Percentiles rank a stretch among this genome's conserved stretches.
These are phyloP conservation scores for Sesbania bispinosa DNA, from an alignment of 306 rosid species.

Conservation along the genomic window DNA sequence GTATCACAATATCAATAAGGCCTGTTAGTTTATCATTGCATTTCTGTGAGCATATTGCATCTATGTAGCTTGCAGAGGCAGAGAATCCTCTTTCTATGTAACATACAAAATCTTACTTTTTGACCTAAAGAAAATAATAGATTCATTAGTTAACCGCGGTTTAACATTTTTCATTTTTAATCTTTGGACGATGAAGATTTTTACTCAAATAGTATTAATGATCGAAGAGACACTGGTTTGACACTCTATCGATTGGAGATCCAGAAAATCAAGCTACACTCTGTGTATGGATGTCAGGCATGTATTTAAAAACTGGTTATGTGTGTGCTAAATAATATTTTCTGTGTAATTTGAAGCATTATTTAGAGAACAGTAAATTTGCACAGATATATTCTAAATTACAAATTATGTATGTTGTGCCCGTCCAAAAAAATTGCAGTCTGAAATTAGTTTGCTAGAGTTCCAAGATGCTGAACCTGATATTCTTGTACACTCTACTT, in stretches of 20 bases:
- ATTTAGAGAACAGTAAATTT: not conserved
- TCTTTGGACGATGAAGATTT: constrained; percentile 45
- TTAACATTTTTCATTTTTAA: constrained; percentile 13
- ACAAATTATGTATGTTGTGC: constrained; percentile 7
- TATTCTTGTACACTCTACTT: constrained; percentile 55
- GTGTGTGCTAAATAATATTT: not conserved
- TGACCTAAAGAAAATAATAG: not conserved
- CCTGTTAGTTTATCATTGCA: constrained; percentile 6
- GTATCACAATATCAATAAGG: not conserved
- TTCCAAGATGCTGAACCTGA: constrained; percentile 92
- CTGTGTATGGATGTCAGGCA: constrained; percentile 89
- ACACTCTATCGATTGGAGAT: constrained; percentile 75
- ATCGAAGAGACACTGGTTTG: constrained; percentile 36
- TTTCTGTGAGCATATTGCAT: constrained; percentile 6
- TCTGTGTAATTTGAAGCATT: constrained; percentile 18
- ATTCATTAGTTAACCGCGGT: constrained; percentile 16
- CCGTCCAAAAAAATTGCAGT: constrained; percentile 50
- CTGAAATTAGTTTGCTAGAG: constrained; percentile 59
- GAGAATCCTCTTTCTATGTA: not conserved
- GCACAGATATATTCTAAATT: not conserved
- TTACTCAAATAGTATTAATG: constrained; percentile 34
- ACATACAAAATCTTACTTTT: not conserved
- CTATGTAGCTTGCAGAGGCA: not conserved
- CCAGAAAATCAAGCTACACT: constrained; percentile 69
- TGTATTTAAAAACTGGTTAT: constrained; percentile 37